Evolutionary conservation across 2,329 filamentous ascomycete species (phyloP).

Genomic region (Colletotrichum trifolii): DNA sequence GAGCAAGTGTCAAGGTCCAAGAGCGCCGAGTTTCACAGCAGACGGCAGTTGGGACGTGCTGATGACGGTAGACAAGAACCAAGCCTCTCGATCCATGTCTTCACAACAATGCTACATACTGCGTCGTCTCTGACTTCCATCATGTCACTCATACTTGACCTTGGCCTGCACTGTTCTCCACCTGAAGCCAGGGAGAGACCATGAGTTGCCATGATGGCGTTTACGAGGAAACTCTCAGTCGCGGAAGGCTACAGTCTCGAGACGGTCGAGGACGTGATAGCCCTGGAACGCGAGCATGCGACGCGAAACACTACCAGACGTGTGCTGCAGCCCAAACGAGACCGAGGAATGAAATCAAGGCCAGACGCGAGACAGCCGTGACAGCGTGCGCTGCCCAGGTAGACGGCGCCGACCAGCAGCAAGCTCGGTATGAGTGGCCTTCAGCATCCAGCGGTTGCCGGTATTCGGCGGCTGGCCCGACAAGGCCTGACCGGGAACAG

Average conservation of each 20-base stretch:
- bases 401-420: not conserved
- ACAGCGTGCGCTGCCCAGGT: no score
- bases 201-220: slow-evolving; percentile 3
- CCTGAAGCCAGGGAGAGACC: not conserved
- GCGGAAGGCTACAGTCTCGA: slow-evolving; percentile 14
- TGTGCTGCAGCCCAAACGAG: slow-evolving; percentile 2
- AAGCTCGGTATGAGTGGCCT: not conserved
- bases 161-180: no score
- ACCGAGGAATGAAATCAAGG: not conserved
- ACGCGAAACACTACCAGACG: slow-evolving; percentile 34
- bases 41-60: slow-evolving; percentile 22
- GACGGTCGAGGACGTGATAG: slow-evolving; percentile 38
- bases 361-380: no score
- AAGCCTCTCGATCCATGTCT: not conserved
- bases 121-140: no score
- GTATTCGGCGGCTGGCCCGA: slow-evolving; percentile 1
- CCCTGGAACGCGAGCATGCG: slow-evolving; percentile 40
- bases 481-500: not conserved
- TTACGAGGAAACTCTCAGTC: not conserved
- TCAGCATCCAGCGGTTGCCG: not conserved
- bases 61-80: not conserved
- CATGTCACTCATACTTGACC: no score
- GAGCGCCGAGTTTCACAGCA: not conserved
- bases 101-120: no score
- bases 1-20: not conserved